phyloP scores from a whole-genome alignment of 345 rosid species.

The Citrus australasica region DNA sequence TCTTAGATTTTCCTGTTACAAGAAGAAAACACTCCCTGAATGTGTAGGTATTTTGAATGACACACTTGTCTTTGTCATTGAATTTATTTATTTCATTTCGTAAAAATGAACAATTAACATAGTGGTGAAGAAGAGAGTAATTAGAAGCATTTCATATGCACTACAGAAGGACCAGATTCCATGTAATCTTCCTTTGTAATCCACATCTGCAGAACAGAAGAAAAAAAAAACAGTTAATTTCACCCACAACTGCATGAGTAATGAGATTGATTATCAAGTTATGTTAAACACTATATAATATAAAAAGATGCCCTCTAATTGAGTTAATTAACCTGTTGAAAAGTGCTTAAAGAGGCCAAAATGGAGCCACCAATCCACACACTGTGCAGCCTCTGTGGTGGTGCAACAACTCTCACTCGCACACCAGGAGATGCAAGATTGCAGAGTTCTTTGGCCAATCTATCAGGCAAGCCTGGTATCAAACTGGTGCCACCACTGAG shows the following conservation, averaged over 20 bases:
- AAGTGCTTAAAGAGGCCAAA: slow-evolving; percentile 44
- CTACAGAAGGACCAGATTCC: slow-evolving; percentile 25
- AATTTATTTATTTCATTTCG: background rate
- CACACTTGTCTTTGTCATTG: background rate
- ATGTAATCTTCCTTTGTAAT: slow-evolving; percentile 23
- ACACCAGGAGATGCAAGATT: slow-evolving; percentile 41
- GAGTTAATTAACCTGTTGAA: slow-evolving; percentile 33
- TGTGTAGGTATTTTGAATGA: background rate
- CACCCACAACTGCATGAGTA: too few species aligned
- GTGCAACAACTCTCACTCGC: slow-evolving; percentile 50
- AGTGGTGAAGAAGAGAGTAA: background rate
- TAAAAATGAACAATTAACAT: background rate
- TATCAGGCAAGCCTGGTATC: slow-evolving; percentile 47
- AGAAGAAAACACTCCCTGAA: background rate
- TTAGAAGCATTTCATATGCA: slow-evolving; percentile 25
- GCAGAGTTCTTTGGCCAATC: slow-evolving; percentile 44
- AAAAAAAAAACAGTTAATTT: too few species aligned
- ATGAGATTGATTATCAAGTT: too few species aligned
- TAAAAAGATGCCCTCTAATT: background rate
- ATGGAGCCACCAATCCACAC: slow-evolving; percentile 18
- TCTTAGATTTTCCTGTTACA: background rate
- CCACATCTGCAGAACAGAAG: slow-evolving; percentile 23
- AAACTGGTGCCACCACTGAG: slow-evolving; percentile 51
- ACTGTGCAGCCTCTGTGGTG: slow-evolving; percentile 51
- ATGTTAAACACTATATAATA: background rate